Evolutionary conservation across 176 grass and related monocot species (phyloP).

Genomic region (Hordeum marinum): DNA sequence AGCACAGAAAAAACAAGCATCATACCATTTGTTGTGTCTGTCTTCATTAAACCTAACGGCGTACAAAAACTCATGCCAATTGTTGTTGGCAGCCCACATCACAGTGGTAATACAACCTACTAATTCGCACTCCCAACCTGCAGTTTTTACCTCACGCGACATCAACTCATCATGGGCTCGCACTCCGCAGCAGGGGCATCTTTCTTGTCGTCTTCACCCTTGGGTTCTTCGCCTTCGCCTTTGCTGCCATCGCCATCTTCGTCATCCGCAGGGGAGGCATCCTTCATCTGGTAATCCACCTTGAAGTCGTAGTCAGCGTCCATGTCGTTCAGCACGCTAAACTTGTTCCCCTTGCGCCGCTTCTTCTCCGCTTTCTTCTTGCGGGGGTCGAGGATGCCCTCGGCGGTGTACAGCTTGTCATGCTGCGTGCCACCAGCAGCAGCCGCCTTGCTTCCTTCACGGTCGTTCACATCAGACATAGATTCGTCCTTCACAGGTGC

Average conservation of each 20-base stretch:
- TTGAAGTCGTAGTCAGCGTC: slow-evolving; percentile 50
- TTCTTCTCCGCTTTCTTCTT: slow-evolving; percentile 64
- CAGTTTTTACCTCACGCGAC: too few relatives aligned
- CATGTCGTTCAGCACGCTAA: slow-evolving; percentile 25
- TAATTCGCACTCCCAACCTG: too few relatives aligned
- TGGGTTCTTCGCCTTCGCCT: background rate
- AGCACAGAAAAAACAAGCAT: too few relatives aligned
- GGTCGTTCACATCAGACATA: slow-evolving; percentile 48
- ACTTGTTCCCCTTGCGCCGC: slow-evolving; percentile 35
- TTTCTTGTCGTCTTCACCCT: too few relatives aligned
- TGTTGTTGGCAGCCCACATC: too few relatives aligned
- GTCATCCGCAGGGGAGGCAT: slow-evolving; percentile 13
- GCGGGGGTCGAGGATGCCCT: slow-evolving; percentile 76
- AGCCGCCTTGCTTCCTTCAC: slow-evolving; percentile 20
- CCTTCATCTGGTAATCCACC: slow-evolving; percentile 48
- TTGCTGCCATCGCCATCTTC: background rate
- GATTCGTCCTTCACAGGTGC: slow-evolving; percentile 20
- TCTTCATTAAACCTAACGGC: too few relatives aligned
- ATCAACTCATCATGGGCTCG: too few relatives aligned
- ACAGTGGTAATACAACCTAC: too few relatives aligned
- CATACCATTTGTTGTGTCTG: too few relatives aligned
- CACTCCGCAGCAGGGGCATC: too few relatives aligned
- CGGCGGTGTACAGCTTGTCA: slow-evolving; percentile 63
- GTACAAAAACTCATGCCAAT: too few relatives aligned
- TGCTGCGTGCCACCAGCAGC: slow-evolving; percentile 38